Evolutionary conservation across 441 rosid genomes (phyloP).

Genomic region (Euphorbia corollata): DNA sequence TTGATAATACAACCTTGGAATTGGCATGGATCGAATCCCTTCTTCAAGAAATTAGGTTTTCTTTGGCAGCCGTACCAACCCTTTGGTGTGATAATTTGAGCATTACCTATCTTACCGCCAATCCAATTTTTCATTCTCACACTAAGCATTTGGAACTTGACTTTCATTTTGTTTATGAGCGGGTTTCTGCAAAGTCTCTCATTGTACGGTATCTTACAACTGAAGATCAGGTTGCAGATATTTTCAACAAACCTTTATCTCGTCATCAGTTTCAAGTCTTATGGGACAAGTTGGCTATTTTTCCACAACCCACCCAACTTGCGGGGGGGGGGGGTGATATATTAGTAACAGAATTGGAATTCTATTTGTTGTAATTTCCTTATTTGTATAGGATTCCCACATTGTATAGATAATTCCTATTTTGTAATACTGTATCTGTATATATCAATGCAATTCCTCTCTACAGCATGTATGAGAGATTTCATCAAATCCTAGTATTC

Average conservation of each 20-base stretch:
- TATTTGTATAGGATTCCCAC: no score
- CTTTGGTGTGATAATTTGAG: background rate
- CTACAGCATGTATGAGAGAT: no score
- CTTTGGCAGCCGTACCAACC: background rate
- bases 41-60: background rate
- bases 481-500: no score
- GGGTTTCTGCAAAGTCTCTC: background rate
- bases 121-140: background rate
- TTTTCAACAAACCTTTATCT: background rate
- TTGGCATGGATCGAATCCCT: background rate
- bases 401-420: no score
- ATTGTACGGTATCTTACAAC: background rate
- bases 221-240: background rate
- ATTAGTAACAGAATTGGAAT: no score
- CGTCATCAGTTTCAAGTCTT: background rate
- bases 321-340: background rate
- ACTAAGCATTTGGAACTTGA: background rate
- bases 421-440: no score
- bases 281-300: background rate
- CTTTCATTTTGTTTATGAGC: background rate
- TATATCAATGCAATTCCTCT: no score
- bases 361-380: no score
- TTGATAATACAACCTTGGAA: background rate
- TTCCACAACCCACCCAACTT: background rate
- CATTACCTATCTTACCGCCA: background rate